These are phyloP conservation scores for fission yeast (Schizosaccharomyces pombe) DNA, from an alignment of 805 yeast species.

Conservation along the genomic window DNA sequence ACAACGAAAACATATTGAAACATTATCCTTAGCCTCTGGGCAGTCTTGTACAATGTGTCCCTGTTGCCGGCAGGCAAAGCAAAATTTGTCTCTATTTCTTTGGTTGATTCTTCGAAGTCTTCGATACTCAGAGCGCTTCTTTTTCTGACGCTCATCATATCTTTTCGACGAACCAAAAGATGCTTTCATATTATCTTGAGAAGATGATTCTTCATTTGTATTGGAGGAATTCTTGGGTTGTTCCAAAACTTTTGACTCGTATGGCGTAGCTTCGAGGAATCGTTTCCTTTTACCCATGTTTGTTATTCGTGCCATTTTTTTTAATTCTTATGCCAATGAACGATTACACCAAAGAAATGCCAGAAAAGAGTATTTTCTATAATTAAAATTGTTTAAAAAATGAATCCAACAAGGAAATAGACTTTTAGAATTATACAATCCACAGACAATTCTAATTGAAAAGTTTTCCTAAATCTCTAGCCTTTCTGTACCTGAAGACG, in stretches of 20 bases:
- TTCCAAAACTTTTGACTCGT: background rate
- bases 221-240: background rate
- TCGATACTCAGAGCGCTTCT: slow-evolving; percentile 2
- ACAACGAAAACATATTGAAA: slow-evolving; percentile 4
- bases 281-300: slow-evolving; percentile 1
- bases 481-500: too few relatives aligned
- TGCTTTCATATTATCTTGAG: background rate
- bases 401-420: too few relatives aligned
- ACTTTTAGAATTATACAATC: too few relatives aligned
- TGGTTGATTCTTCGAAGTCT: background rate
- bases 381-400: background rate
- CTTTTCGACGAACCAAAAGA: background rate
- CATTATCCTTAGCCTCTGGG: background rate
- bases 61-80: slow-evolving; percentile 1
- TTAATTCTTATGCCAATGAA: too few relatives aligned
- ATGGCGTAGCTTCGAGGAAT: background rate
- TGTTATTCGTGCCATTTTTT: slow-evolving; percentile 3
- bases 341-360: too few relatives aligned
- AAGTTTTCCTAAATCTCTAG: too few relatives aligned
- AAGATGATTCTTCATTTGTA: background rate
- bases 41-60: slow-evolving; percentile 4
- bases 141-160: background rate
- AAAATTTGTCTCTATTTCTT: background rate
- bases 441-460: too few relatives aligned
- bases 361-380: too few relatives aligned